Base-by-base conservation (phyloP, 208 protist genomes). In the Trypanosoma cruzi region DNA sequence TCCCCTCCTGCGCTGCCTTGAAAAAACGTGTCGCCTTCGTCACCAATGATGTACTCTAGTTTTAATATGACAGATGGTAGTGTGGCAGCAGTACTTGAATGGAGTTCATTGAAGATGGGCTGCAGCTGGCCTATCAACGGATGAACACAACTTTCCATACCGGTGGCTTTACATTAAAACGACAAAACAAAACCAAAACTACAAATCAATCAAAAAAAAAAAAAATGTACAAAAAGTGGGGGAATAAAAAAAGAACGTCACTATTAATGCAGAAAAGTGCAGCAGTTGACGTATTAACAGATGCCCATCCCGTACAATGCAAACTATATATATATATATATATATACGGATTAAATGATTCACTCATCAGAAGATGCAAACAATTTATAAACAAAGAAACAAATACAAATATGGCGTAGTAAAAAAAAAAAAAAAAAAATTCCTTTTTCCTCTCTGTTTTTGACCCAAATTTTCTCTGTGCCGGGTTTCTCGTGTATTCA, bases 41-140 rank as follows among this genome's bases (percentile, higher is more conserved):
- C 92, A 67, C 93, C 87, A 46, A 96, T 88, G 26, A 96, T 79
- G 71, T 93, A 89, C 49, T 94, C 80, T 10, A 96, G 71, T 60
- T 92, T 91, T 37, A 86, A 78, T 68, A 96, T 91, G 28, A 85
- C 78, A 42, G 88, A 92, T 1, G 81, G 76, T 7, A 96, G 55
- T 26, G 79, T 85, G 24, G 79, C 68, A 44, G 69, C 40, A 4
- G 64, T 81, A 13, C 75, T 64, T 13, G 76, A 68, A 34, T 78
- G 73, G 1, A 95, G 76, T 28, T 94, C 88, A 24, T 73, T 73
- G 50, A 96, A 96, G 62, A 96, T 92, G 37, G 88, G 92, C 42
- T 84, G 82, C 68, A 96, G 80, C 77, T 96, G 88, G 18, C 81
- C 81, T 59, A 93, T 92, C 46, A 96, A 76, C 42, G 92, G 89